Base-by-base conservation (phyloP, 139 green algal species). In the Coccomyxa sp. region DNA sequence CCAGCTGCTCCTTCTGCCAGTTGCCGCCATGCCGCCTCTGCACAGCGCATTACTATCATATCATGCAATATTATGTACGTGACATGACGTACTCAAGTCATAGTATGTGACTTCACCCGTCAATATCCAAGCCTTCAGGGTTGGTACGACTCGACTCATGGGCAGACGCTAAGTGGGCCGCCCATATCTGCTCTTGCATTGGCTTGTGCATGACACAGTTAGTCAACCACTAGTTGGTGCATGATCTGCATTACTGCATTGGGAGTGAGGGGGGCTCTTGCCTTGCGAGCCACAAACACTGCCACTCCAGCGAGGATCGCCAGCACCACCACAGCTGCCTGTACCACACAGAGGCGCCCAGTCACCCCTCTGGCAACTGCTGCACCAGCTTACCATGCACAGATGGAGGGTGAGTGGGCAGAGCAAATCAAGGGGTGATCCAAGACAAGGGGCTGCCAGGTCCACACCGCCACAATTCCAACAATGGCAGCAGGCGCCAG, bases 1-100 rank as follows among this genome's bases (percentile, higher is more conserved):
- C 71, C 71, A 77, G 71, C 27, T 77, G 71, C 71, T 25, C 71
- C 71, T 77, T 77, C 23, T 38, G 71, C 71, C 71, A 77, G 71
- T 32, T 31, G 14, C 71, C 71, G 18, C 63, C 63, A 71, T 71
- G 63, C 27, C 71, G 71, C 71, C 71, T 77, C 71, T 77, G 71
- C 71, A 38, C 71, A 77, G n/a, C 38, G n/a, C n/a, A n/a, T n/a
- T n/a, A 77, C 68, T 21, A 14, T 32, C 17, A 28, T 77, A 31
- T 31, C 68, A 14, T 77, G 17, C 14, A 68, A 25, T 25, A 68
- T 16, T 16, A 68, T 68, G 16, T 68, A 25, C 60, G 16, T 68
- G 16, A 68, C 15, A 68, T 16, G 15, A 25, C 14, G 60, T 68
- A 68, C 60, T 16, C 15, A 14, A 68, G 60, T 14, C 15, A 25